Evolutionary conservation across 2,329 filamentous ascomycete genomes (phyloP), one percentile per base, ranked within the genome.

Genomic region (Xylaria polymorpha): DNA sequence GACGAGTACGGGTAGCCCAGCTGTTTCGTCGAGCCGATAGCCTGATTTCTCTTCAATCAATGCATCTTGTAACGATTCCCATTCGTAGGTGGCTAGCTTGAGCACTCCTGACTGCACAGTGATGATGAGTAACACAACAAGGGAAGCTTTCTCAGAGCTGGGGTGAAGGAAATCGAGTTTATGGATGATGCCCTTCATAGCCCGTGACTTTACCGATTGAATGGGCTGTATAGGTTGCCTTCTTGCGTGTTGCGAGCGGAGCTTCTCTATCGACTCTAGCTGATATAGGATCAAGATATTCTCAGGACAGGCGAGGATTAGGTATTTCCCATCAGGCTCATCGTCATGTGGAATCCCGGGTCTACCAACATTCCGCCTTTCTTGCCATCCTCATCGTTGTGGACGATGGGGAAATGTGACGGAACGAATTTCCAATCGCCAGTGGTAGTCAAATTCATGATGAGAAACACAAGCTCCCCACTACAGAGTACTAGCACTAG

Each of bases 131-230:
- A 98, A 84, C n/a, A 97, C 90, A 51, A 97, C 87, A 74, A 90
- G 90, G 63, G 90, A 84, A 10, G 88, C 85, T 69, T 94, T 90
- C 62, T 88, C 86, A 0, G 86, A 80, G 10, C 85, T 85, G 8
- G 94, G 92, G 68, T 92, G 89, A 2, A 99, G 84, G 72, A 98
- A 99, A 25, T 94, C 92, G 85, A 98, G 90, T 74, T 93, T 92
- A 74, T 95, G 85, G 64, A 98, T 93, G n/a, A 90, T 85, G 0
- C 93, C 94, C 8, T 90, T 86, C 8, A 94, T 83, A 10, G 79
- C 72, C 10, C 85, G 83, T 20, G 83, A 76, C 20, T 80, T 76
- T 46, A 74, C 78, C 0, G 78, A 79, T 68, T 84, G 84, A 66
- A 97, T 86, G 1, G 91, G 92, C 10, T 84, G 79, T 67, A 92